Conservation (phyloP, 805 yeast species). For the Tetrapisispora pingtungensis region DNA sequence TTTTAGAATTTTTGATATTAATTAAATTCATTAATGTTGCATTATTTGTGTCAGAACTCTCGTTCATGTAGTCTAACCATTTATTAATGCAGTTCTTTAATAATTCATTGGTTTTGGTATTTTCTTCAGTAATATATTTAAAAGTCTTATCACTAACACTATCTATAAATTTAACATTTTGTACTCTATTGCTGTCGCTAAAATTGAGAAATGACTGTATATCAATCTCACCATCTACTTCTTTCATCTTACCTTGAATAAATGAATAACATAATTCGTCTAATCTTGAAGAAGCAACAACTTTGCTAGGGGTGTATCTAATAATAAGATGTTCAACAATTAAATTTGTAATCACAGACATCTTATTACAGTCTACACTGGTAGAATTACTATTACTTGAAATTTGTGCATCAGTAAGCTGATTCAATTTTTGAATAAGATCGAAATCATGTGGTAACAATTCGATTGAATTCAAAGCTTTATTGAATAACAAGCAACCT, state of each 20-base stretch:
- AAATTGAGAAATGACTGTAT: not conserved
- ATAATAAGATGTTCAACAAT: conserved; percentile 10
- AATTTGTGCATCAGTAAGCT: not conserved
- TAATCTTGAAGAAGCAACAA: conserved; percentile 14
- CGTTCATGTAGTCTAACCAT: not conserved
- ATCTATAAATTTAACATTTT: conserved; percentile 1
- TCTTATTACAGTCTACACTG: too few relatives aligned
- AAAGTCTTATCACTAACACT: not conserved
- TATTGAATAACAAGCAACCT: conserved; percentile 12
- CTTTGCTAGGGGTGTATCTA: conserved; percentile 11
- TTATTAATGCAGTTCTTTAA: not conserved
- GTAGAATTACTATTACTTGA: too few relatives aligned
- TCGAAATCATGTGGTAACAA: conserved; percentile 12
- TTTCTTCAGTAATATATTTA: not conserved
- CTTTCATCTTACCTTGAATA: not conserved
- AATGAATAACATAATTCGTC: conserved; percentile 5
- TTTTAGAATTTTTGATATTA: not conserved
- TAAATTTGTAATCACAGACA: not conserved
- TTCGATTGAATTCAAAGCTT: conserved; percentile 5
- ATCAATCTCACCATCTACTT: conserved; percentile 2
- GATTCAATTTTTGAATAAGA: not conserved
- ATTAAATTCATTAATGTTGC: not conserved
- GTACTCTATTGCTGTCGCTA: conserved; percentile 7
- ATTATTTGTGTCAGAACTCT: not conserved
- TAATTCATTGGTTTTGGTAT: not conserved